Base-by-base conservation (phyloP, 2,329 filamentous ascomycete species). In the Westerdykella aurantiaca region DNA sequence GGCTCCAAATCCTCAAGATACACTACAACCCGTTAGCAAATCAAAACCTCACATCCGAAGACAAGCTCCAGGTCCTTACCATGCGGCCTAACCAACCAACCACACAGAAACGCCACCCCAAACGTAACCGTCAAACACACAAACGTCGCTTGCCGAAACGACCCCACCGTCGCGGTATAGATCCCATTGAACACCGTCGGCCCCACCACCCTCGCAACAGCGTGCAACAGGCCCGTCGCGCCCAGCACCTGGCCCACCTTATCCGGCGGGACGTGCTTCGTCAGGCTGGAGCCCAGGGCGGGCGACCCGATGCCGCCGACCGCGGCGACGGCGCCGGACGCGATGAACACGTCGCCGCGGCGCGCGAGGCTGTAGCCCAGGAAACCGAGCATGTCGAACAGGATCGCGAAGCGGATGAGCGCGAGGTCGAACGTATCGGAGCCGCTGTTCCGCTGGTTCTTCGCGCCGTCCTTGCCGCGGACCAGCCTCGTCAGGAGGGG, bases 241-340 rank as follows among this genome's bases (percentile, higher is more conserved):
- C 93, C 93, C 0, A 98, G 77, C n/a, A 97, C 72, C 63, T 93
- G 83, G 0, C 93, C 93, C 0, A 93, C 84, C 38, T 80, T 79
- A 50, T 93, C 86, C 0, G 82, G 75, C 0, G 90, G 88, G 0
- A 97, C 84, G 64, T 97, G 93, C 63, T 96, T 97, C 16, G 89
- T 96, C 40, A 96, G 72, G 0, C 85, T 79, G 1, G 86, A 84
- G 60, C 95, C 88, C 39, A 95, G 75, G 0, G 87, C 93, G 1
- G 93, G 90, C 31, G 84, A 85, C 0, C 85, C 90, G 37, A 97
- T 82, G 1, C 90, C 90, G 18, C 91, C 91, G 33, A 94, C 70
- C 0, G 88, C 78, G 1, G 88, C 84, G 14, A 90, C 56, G 37
- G 87, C 73, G 38, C 88, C 91, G 14, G 82, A 85, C 0, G 81